Percentiles rank a stretch among this genome's conserved stretches.
Evolutionary conservation across 495 filamentous ascomycete species (phyloP).

Genomic region (Neurospora tetraspora): DNA sequence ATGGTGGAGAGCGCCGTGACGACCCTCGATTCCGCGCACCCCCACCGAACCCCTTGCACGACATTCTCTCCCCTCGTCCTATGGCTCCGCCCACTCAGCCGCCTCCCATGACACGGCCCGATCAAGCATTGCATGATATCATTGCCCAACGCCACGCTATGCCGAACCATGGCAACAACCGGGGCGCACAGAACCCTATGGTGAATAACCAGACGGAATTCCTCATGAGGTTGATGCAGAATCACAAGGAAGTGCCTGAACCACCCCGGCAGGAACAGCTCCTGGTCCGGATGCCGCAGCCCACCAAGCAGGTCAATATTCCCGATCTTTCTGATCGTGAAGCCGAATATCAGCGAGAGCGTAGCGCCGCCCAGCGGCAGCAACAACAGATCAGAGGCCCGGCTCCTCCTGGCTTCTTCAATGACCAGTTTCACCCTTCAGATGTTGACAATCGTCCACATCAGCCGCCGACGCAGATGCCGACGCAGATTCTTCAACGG

Average conservation of each 20-base stretch:
- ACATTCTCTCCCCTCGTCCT: slow-evolving; percentile 34
- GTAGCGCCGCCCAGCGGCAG: slow-evolving; percentile 16
- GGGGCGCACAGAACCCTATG: slow-evolving; percentile 27
- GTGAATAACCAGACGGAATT: slow-evolving; percentile 44
- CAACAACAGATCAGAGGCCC: slow-evolving; percentile 16
- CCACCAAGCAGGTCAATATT: slow-evolving; percentile 18
- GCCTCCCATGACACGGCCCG: slow-evolving; percentile 30
- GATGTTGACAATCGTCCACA: slow-evolving; percentile 27
- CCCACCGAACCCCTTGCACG: slow-evolving; percentile 21
- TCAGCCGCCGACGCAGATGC: slow-evolving; percentile 29
- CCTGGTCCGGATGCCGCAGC: slow-evolving; percentile 19
- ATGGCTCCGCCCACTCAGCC: slow-evolving; percentile 26
- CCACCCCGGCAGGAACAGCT: slow-evolving; percentile 33
- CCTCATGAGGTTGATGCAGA: slow-evolving; percentile 46
- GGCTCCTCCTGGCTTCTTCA: slow-evolving; percentile 30
- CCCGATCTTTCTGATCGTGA: slow-evolving; percentile 31
- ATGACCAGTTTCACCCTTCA: slow-evolving; percentile 32
- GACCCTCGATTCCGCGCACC: slow-evolving; percentile 21
- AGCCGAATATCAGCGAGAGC: slow-evolving; percentile 29
- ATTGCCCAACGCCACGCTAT: slow-evolving; percentile 39
- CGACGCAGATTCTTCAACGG: slow-evolving; percentile 47
- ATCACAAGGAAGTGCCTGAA: slow-evolving; percentile 32
- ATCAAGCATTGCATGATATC: slow-evolving; percentile 45
- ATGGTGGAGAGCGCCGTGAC: slow-evolving; percentile 31
- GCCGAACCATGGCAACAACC: slow-evolving; percentile 26